phyloP scores from a whole-genome alignment of 495 filamentous ascomycete species.

The Schizothecium vesticola region DNA sequence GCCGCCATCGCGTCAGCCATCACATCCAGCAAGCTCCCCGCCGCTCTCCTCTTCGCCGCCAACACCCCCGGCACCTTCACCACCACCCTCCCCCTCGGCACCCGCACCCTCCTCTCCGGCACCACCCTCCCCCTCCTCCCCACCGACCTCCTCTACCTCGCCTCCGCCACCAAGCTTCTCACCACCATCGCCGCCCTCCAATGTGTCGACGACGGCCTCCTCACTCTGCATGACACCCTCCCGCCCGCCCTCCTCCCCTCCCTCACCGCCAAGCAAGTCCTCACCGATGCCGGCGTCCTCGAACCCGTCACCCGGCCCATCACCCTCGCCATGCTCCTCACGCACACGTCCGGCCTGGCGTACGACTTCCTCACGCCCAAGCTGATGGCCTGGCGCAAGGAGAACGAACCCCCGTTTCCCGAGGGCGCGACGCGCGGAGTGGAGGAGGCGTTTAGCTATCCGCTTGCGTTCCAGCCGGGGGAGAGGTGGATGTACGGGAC shows the following conservation, averaged over 20 bases:
- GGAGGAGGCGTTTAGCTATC: constrained; percentile 23
- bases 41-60: constrained; percentile 25
- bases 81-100: constrained; percentile 19
- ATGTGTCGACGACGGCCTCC: constrained; percentile 43
- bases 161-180: constrained; percentile 54
- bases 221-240: constrained; percentile 40
- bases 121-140: constrained; percentile 33
- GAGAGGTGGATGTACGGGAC: constrained; percentile 27
- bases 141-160: constrained; percentile 32
- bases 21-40: constrained; percentile 21
- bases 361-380: constrained; percentile 21
- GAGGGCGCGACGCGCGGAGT: constrained; percentile 14
- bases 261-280: constrained; percentile 32
- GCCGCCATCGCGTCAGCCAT: constrained; percentile 21
- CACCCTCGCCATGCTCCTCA: constrained; percentile 23
- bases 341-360: constrained; percentile 22
- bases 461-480: constrained; percentile 26
- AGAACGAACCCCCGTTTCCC: constrained; percentile 15
- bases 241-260: constrained; percentile 34
- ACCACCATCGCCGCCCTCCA: constrained; percentile 43
- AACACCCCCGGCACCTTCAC: constrained; percentile 19
- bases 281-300: constrained; percentile 36
- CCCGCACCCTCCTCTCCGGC: constrained; percentile 34
- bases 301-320: constrained; percentile 22
- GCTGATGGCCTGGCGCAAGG: constrained; percentile 13